Base-by-base conservation (phyloP, 2,329 filamentous ascomycete genomes). In the Hymenoscyphus scutula region DNA sequence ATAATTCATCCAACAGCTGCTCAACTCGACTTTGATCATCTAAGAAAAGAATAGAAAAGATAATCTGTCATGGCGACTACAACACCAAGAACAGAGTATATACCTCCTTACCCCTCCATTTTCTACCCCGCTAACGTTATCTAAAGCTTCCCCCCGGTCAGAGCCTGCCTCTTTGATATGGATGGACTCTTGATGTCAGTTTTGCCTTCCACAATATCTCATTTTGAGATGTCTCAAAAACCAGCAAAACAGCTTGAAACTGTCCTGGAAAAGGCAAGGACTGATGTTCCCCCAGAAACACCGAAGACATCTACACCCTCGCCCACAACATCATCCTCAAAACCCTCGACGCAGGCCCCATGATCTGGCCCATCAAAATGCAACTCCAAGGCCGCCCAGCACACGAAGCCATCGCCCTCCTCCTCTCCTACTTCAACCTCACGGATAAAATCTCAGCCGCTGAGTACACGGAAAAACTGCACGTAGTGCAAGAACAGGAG, bases 111-210 rank as follows among this genome's bases (percentile, higher is more conserved):
- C 53, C 34, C 34, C 57, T 55, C 11, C 11, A 19, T 34, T 3
- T 56, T 30, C n/a, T n/a, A 23, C 25, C 25, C 58, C 37, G 61
- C 61, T 57, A 63, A 48, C 56, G 37, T 27, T 25, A 48, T 34
- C 34, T 71, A 91, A 45, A 48, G 89, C 74, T 88, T 92, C 76
- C 89, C 90, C 23, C 87, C 89, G 58, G 83, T 98, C 64, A 85
- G 92, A 70, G 95, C 94, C 69, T 97, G 92, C 77, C 88, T 99
- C 69, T 98, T 99, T 76, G 95, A 98, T 81, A 97, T 98, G 93
- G 95, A 99, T 77, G 95, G 95, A 65, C 88, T 98, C 45, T 86
- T 99, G 19, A 91, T 99, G 41, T 48, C 8, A 48, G 41, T 48
- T 11, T 4, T 2, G 19, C 13, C 17, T 10, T 6, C 15, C 10